phyloP scores from a whole-genome alignment of 2,329 filamentous ascomycete species.

The Colletotrichum acutatum region DNA sequence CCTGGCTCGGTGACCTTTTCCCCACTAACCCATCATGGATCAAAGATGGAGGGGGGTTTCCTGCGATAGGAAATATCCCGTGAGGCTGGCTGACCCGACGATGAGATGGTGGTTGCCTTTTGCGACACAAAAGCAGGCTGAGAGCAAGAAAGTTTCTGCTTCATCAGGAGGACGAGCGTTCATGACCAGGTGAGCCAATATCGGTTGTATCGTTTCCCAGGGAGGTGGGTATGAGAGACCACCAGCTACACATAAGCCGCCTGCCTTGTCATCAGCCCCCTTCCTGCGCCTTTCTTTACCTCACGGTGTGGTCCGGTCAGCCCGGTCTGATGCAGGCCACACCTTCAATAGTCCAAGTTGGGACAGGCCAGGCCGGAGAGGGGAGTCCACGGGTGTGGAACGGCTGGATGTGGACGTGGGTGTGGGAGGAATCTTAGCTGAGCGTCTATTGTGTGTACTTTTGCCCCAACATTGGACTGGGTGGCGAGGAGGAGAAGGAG shows the following conservation, averaged over 20 bases:
- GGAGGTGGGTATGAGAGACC: background rate
- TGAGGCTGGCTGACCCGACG: background rate
- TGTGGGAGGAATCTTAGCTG: background rate
- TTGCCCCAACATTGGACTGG: background rate
- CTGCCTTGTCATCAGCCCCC: conserved; percentile 6
- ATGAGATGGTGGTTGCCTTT: conserved; percentile 1
- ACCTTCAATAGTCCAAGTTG: background rate
- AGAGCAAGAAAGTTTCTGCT: background rate
- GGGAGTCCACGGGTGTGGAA: background rate
- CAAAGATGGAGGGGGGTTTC: background rate
- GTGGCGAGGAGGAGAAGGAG: background rate
- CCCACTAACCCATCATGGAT: background rate
- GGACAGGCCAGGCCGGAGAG: background rate
- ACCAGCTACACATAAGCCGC: background rate
- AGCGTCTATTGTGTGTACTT: conserved; percentile 3
- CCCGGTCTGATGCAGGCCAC: conserved; percentile 21
- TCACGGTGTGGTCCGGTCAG: conserved; percentile 21
- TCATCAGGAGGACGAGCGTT: background rate
- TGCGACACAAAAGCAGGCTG: background rate
- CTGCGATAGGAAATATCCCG: background rate
- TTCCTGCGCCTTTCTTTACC: background rate
- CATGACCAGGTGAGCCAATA: background rate
- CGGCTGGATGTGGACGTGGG: background rate
- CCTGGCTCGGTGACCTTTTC: background rate
- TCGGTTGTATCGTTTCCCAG: background rate